Evolutionary conservation across 2,329 filamentous ascomycete genomes (phyloP), one percentile per base, ranked within the genome.

Genomic region (Aspergillus sergii): DNA sequence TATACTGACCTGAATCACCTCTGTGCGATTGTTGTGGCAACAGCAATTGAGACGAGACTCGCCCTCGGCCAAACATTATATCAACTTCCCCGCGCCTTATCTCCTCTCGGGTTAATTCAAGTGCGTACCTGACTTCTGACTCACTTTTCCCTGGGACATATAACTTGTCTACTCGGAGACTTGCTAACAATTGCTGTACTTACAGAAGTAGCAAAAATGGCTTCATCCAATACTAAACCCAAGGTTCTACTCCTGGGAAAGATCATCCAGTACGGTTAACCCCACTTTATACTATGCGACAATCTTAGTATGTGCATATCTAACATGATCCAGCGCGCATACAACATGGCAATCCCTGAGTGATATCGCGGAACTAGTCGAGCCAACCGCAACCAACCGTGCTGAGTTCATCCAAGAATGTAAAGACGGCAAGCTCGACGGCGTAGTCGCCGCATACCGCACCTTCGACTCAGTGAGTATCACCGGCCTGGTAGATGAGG

Each of bases 401-500:
- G 75, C 78, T 23, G 88, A 88, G 21, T 94, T 96, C 76, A 79
- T 94, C 58, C 75, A 85, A 55, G 90, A 94, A 79, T 89, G 87
- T 75, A 79, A 80, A 56, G 83, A 85, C 23, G 91, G 91, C 23
- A 81, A 82, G 36, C 82, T 93, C n/a, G 86, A 92, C 67, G 88
- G 86, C 64, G 85, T 89, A 36, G 72, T 85, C 23, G 89, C 85
- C 43, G 84, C 85, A 32, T 95, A 91, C 78, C 87, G 92, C 59
- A 94, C 91, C 16, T 92, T 93, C 69, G 77, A 77, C 51, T 91
- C 88, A 36, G 80, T 86, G 48, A 73, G 72, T 14, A 81, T 89
- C 62, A 94, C 91, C 0, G 93, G 93, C 2, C 78, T 81, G 23
- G 80, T 95, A 65, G 91, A 96, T 74, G 83, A 83, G 51, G 90